Percentiles rank a stretch among this genome's conserved stretches.
These are phyloP conservation scores for Mycena vitilis DNA, from an alignment of 768 basidiomycete species.

Conservation along the genomic window DNA sequence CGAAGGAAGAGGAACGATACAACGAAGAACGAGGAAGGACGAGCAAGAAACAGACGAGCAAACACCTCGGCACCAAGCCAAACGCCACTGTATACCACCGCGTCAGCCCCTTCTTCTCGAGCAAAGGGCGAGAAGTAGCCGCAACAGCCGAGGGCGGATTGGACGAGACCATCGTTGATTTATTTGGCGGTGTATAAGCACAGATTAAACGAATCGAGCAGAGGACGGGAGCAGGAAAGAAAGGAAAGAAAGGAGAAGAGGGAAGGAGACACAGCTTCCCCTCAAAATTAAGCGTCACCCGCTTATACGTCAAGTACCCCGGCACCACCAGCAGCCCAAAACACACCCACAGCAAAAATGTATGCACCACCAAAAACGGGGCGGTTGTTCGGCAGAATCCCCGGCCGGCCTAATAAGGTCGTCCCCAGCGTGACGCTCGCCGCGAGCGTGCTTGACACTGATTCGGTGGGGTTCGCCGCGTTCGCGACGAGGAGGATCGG, in stretches of 20 bases:
- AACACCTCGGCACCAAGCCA: not conserved
- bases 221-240: not conserved
- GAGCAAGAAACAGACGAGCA: too few species aligned
- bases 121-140: constrained; percentile 83
- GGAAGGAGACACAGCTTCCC: constrained; percentile 64
- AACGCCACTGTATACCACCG: constrained; percentile 32
- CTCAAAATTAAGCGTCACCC: constrained; percentile 67
- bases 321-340: constrained; percentile 61
- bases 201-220: too few species aligned
- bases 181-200: not conserved
- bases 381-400: too few species aligned
- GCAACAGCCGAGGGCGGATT: constrained; percentile 80
- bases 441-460: too few species aligned
- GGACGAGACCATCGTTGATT: constrained; percentile 78
- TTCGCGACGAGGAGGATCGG: too few species aligned
- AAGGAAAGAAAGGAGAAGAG: not conserved
- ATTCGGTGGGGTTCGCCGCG: too few species aligned
- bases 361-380: too few species aligned
- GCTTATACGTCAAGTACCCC: constrained; percentile 84
- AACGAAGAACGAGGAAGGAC: too few species aligned
- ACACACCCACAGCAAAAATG: too few species aligned
- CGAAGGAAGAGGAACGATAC: too few species aligned
- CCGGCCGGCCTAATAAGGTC: too few species aligned
- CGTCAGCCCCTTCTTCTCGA: constrained; percentile 61
- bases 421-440: too few species aligned